Percentiles rank a stretch among this genome's conserved stretches.
Evolutionary conservation across 2,329 filamentous ascomycete genomes (phyloP).

Genomic region (Xylariaceae sp.): DNA sequence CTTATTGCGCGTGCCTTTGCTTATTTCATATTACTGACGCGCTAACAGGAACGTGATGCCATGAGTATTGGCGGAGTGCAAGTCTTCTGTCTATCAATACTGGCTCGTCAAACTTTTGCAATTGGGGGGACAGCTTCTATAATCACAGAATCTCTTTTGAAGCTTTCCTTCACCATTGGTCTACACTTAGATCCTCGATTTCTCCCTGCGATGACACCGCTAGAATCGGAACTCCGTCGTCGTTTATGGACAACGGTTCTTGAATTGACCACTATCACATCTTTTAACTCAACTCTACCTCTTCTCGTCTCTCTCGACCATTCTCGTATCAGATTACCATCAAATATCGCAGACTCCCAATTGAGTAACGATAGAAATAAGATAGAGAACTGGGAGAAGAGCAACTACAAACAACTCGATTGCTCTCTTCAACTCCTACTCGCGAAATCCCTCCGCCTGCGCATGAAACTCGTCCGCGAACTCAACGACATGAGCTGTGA

Average conservation of each 20-base stretch:
- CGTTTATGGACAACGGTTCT: conserved; percentile 31
- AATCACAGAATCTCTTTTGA: conserved; percentile 29
- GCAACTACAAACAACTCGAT: conserved; percentile 15
- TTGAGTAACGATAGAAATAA: background rate
- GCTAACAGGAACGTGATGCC: conserved; percentile 18
- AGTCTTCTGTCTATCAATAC: conserved; percentile 24
- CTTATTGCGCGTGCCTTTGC: background rate
- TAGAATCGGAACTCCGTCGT: conserved; percentile 27
- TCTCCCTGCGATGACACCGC: conserved; percentile 17
- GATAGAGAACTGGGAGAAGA: background rate
- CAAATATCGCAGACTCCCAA: conserved; percentile 22
- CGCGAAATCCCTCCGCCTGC: conserved; percentile 20
- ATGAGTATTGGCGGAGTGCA: conserved; percentile 27
- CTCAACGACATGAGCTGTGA: conserved; percentile 18
- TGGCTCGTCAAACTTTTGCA: conserved; percentile 24
- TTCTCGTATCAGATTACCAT: conserved; percentile 17
- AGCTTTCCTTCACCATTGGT: conserved; percentile 31
- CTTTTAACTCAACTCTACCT: conserved; percentile 23
- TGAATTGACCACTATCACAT: conserved; percentile 24
- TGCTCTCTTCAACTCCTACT: conserved; percentile 23
- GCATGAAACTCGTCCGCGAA: conserved; percentile 20
- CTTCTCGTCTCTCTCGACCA: conserved; percentile 17
- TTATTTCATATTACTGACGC: conserved; percentile 1
- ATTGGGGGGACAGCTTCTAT: conserved; percentile 27
- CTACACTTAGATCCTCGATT: conserved; percentile 28